Conservation (phyloP, 768 basidiomycete species). For the Amanita jacksonii region DNA sequence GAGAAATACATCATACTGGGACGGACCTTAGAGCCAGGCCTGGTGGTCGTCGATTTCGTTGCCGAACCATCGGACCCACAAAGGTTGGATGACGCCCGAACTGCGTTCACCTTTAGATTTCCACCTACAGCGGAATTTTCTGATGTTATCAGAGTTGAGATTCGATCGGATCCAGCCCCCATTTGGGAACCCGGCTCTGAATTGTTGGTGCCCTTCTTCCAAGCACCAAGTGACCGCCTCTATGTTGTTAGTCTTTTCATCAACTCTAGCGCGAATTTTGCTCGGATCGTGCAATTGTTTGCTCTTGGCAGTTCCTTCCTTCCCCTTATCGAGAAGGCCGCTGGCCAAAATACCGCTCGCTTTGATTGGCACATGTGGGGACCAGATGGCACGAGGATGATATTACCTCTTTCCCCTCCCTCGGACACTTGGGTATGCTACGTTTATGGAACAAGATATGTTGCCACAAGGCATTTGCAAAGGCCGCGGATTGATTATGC, state of each 20-base stretch:
- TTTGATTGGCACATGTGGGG: conserved; percentile 47
- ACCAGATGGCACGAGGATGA: conserved; percentile 33
- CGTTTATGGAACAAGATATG: conserved; percentile 40
- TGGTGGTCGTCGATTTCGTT: conserved; percentile 33
- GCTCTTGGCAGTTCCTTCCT: conserved; percentile 31
- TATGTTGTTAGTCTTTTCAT: conserved; percentile 39
- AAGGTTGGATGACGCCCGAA: conserved; percentile 21
- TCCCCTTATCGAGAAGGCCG: conserved; percentile 21
- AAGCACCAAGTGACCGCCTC: conserved; percentile 30
- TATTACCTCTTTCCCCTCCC: conserved; percentile 21
- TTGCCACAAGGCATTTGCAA: conserved; percentile 15
- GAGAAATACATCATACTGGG: conserved; percentile 30
- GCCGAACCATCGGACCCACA: conserved; percentile 19
- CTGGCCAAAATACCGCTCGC: conserved; percentile 8
- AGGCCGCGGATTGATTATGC: conserved; percentile 14
- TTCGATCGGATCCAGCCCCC: conserved; percentile 49
- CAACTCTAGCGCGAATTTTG: conserved; percentile 16
- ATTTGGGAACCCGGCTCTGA: conserved; percentile 28
- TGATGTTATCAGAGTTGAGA: conserved; percentile 24
- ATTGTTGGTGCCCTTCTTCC: conserved; percentile 36
- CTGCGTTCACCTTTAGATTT: conserved; percentile 30
- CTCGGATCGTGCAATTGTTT: conserved; percentile 28
- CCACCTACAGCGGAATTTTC: conserved; percentile 25
- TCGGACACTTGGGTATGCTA: conserved; percentile 51
- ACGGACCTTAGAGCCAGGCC: conserved; percentile 17